Percentiles rank a stretch among this genome's conserved stretches.
These are phyloP conservation scores for Pterulicium gracile DNA, from an alignment of 1,284 basidiomycete genomes.

Conservation along the genomic window DNA sequence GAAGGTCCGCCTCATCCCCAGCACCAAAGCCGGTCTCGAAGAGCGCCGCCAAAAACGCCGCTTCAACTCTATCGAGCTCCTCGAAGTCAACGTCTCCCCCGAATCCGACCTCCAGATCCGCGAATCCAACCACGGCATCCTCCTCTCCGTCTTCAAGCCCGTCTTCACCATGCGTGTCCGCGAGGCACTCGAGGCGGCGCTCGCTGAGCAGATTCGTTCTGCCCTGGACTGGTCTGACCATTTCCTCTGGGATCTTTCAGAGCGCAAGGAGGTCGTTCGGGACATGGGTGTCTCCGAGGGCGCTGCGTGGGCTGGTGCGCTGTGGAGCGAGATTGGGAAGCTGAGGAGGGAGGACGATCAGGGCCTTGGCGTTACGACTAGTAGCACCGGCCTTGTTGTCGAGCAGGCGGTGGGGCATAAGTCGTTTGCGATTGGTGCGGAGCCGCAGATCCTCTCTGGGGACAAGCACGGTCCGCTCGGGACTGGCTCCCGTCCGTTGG, in stretches of 20 bases:
- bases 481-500: slow-evolving; percentile 19
- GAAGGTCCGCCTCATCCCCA: slow-evolving; percentile 48
- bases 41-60: slow-evolving; percentile 32
- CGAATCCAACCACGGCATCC: slow-evolving; percentile 49
- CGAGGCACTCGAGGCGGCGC: slow-evolving; percentile 41
- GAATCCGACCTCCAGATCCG: slow-evolving; percentile 41
- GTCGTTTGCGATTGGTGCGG: slow-evolving; percentile 54
- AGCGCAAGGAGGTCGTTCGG: slow-evolving; percentile 47
- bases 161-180: slow-evolving; percentile 43
- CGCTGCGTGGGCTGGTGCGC: slow-evolving; percentile 37
- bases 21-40: slow-evolving; percentile 12
- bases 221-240: slow-evolving; percentile 40
- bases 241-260: slow-evolving; percentile 44
- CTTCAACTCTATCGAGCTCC: slow-evolving; percentile 46
- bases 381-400: slow-evolving; percentile 50
- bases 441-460: slow-evolving; percentile 56
- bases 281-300: slow-evolving; percentile 45
- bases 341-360: slow-evolving; percentile 25
- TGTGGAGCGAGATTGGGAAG: slow-evolving; percentile 56
- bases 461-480: slow-evolving; percentile 55
- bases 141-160: slow-evolving; percentile 51
- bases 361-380: slow-evolving; percentile 39
- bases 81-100: slow-evolving; percentile 38
- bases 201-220: slow-evolving; percentile 41
- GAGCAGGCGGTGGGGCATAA: slow-evolving; percentile 27